phyloP scores from a whole-genome alignment of 805 yeast species.

The Wickerhamiella shivajii region DNA sequence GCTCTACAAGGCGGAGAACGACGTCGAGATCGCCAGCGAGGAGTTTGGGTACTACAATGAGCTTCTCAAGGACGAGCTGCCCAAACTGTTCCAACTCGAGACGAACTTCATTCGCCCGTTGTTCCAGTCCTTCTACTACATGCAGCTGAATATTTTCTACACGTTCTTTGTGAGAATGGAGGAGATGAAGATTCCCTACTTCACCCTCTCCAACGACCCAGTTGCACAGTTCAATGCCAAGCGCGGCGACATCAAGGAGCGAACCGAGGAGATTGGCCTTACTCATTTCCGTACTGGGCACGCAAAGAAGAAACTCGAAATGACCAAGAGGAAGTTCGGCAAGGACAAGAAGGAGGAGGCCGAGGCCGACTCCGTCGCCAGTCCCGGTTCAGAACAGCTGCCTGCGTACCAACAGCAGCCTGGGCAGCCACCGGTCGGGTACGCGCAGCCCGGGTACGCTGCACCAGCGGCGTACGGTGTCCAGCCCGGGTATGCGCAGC shows the following conservation, averaged over 20 bases:
- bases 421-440: slow-evolving; percentile 24
- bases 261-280: slow-evolving; percentile 75
- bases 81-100: slow-evolving; percentile 73
- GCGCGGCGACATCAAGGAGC: slow-evolving; percentile 84
- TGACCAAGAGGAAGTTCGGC: slow-evolving; percentile 57
- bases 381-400: slow-evolving; percentile 10
- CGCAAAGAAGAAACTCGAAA: slow-evolving; percentile 70
- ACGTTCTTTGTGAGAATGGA: slow-evolving; percentile 84
- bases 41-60: slow-evolving; percentile 94
- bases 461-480: slow-evolving; percentile 14
- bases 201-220: slow-evolving; percentile 73
- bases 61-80: slow-evolving; percentile 81
- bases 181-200: slow-evolving; percentile 93
- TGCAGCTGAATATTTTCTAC: slow-evolving; percentile 95
- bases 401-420: slow-evolving; percentile 21
- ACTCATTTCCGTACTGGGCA: slow-evolving; percentile 84
- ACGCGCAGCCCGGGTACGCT: slow-evolving; percentile 25
- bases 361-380: slow-evolving; percentile 26
- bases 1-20: slow-evolving; percentile 78
- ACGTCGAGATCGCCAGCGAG: slow-evolving; percentile 79
- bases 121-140: slow-evolving; percentile 86
- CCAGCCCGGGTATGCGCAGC: slow-evolving; percentile 21
- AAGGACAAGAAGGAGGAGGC: slow-evolving; percentile 25
- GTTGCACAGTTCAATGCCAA: slow-evolving; percentile 63
- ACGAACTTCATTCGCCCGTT: slow-evolving; percentile 86